Evolutionary conservation across 768 basidiomycete genomes (phyloP).

Genomic region (Tulasnella sp.): DNA sequence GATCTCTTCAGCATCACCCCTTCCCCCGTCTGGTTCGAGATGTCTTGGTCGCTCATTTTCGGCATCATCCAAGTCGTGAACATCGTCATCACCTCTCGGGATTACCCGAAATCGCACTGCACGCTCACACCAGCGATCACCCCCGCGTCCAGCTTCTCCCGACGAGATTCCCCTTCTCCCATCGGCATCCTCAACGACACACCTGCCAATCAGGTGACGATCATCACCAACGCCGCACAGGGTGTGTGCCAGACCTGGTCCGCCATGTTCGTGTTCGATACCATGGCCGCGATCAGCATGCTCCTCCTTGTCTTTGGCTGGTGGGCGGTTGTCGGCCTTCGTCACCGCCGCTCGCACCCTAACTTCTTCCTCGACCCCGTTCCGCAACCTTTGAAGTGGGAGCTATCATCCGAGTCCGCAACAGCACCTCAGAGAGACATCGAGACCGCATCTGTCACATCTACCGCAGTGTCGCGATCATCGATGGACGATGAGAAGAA

Average conservation of each 20-base stretch:
- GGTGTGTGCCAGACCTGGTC: slow-evolving; percentile 13
- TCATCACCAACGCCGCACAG: background rate
- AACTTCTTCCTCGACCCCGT: slow-evolving; percentile 8
- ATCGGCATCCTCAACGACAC: background rate
- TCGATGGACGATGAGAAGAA: slow-evolving; percentile 4
- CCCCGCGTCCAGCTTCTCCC: background rate
- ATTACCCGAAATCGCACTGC: slow-evolving; percentile 8
- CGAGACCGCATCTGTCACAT: background rate
- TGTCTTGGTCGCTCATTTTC: slow-evolving; percentile 16
- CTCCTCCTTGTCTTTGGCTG: background rate
- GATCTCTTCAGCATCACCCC: slow-evolving; percentile 19
- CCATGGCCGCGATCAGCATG: slow-evolving; percentile 1
- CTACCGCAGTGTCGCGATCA: background rate
- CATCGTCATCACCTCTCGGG: background rate
- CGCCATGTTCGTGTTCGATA: slow-evolving; percentile 5
- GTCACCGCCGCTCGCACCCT: slow-evolving; percentile 12
- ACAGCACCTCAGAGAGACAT: background rate
- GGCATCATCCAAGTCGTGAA: slow-evolving; percentile 7
- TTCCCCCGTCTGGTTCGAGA: slow-evolving; percentile 19
- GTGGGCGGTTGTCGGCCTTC: slow-evolving; percentile 9
- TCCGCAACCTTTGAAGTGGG: slow-evolving; percentile 9
- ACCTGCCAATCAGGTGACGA: background rate
- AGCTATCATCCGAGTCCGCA: slow-evolving; percentile 2
- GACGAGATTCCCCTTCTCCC: background rate
- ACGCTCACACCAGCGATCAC: background rate